Conservation (phyloP, 2,329 filamentous ascomycete species). For the Cryphonectria carpinicola region DNA sequence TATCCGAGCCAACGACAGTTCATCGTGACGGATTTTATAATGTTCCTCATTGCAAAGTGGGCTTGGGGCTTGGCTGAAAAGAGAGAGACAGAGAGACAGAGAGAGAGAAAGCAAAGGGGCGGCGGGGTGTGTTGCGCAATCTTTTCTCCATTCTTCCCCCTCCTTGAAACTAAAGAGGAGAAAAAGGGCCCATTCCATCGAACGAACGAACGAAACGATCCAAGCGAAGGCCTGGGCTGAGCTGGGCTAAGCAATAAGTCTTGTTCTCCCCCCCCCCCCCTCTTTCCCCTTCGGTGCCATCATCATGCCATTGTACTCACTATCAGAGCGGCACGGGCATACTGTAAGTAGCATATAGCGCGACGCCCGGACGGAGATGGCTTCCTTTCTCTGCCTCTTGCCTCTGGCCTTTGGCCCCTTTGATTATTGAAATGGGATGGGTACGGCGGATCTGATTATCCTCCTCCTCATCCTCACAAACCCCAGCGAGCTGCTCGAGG, state of each 20-base stretch:
- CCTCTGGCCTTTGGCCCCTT: no score
- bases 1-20: neutral
- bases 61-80: neutral
- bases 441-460: neutral
- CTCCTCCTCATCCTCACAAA: neutral
- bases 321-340: neutral
- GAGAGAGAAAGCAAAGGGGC: no score
- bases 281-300: neutral
- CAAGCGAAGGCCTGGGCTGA: neutral
- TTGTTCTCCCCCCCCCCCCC: neutral
- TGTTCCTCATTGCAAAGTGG: neutral
- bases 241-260: neutral
- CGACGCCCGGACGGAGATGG: conserved; percentile 9
- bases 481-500: neutral
- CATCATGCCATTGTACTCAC: conserved; percentile 1
- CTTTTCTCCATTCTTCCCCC: neutral
- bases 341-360: neutral
- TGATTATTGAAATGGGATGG: no score
- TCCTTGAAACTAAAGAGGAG: neutral
- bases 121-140: neutral
- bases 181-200: neutral
- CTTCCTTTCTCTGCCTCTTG: conserved; percentile 11
- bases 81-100: no score
- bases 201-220: neutral
- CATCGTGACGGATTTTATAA: neutral